Evolutionary conservation across 2,329 filamentous ascomycete genomes (phyloP), one percentile per base, ranked within the genome.

Genomic region (Xylariaceae sp.): DNA sequence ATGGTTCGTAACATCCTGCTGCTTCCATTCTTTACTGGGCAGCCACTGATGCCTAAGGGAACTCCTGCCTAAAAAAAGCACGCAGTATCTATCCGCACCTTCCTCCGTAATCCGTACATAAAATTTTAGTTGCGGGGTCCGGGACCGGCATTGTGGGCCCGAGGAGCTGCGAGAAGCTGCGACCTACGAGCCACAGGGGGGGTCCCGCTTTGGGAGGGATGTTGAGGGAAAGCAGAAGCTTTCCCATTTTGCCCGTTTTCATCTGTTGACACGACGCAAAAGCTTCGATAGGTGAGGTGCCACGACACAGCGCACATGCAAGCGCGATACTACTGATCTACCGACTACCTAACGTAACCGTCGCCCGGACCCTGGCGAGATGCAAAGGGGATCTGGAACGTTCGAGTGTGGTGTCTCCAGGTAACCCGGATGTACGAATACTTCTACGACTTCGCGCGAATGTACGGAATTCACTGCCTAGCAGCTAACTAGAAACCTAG

Each of bases 371-470:
- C 58, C 39, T 62, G 55, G 49, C 34, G 30, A 58, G 47, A 52
- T 49, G 53, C 57, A 53, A 34, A 39, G 13, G 58, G 8, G 59
- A 59, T 60, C 62, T 62, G 56, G 58, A 64, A 57, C 60, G 37
- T 51, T 56, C 55, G 58, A 30, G 23, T 30, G 23, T 30, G 23
- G 23, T 30, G 23, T 30, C 23, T 30, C 52, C 53, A 9, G 5
- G n/a, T 10, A 30, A 3, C 23, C 23, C 23, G 23, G 23, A 30
- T 30, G 23, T 30, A 18, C 17, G 17, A 18, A 17, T 3, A 30
- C 23, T 30, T 30, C 23, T 30, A 30, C 23, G 23, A 30, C 23
- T 30, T 30, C 11, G 37, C 37, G 3, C 9, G 37, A 41, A 13
- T 41, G 37, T 41, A 9, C 37, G 11, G 8, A 13, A 41, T 41